Evolutionary conservation across 805 yeast species (phyloP).

Genomic region (Candida qinlingensis): DNA sequence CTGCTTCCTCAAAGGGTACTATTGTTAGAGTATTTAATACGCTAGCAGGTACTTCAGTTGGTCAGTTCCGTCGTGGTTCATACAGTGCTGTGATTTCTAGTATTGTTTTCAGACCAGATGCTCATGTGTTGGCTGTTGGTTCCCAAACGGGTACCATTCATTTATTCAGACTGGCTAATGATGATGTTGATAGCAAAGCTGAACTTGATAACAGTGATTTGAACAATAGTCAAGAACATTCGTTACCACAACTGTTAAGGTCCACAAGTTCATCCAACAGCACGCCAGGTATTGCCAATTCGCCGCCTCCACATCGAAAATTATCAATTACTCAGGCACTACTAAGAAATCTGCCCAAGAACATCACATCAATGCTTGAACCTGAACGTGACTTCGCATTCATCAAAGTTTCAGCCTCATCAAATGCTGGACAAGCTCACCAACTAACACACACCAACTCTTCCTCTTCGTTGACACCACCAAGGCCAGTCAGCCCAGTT

Average conservation of each 20-base stretch:
- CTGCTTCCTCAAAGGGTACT: constrained; percentile 89
- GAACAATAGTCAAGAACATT: constrained; percentile 2
- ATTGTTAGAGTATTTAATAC: constrained; percentile 77
- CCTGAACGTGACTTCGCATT: constrained; percentile 65
- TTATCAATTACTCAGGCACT: constrained; percentile 24
- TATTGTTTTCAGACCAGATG: constrained; percentile 45
- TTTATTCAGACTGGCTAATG: constrained; percentile 41
- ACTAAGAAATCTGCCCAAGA: constrained; percentile 23
- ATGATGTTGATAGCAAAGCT: background rate
- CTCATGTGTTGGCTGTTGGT: constrained; percentile 47
- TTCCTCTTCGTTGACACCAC: background rate
- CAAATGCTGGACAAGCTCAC: constrained; percentile 5
- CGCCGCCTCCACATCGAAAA: constrained; percentile 7
- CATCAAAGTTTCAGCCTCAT: constrained; percentile 33
- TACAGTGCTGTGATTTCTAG: constrained; percentile 52
- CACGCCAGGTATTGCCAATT: background rate
- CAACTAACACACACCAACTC: background rate
- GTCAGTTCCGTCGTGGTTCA: constrained; percentile 79
- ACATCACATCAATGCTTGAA: constrained; percentile 47
- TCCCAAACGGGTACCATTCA: constrained; percentile 64
- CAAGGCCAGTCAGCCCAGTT: background rate
- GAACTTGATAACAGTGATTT: background rate
- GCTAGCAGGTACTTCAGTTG: constrained; percentile 45
- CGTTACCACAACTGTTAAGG: constrained; percentile 10
- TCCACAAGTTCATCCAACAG: constrained; percentile 7